Evolutionary conservation across 768 basidiomycete species (phyloP), one percentile per base, ranked within the genome.

Genomic region (Boletales sp.): DNA sequence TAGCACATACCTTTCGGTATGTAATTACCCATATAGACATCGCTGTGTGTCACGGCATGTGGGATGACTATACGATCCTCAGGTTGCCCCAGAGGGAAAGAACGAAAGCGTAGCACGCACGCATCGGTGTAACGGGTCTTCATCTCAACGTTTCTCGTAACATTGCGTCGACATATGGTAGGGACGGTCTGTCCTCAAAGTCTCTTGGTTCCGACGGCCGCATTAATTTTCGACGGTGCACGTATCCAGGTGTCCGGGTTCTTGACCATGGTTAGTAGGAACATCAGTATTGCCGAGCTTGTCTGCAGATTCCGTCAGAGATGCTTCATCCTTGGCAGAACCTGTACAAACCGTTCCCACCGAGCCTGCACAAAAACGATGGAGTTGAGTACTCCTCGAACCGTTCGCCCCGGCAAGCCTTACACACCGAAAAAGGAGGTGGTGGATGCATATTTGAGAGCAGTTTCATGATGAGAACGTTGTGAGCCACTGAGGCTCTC

Each of bases 371-470:
- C 5, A 27, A 3, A 27, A 27, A 27, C 7, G 24, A 27, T 5
- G 24, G 6, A 7, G 24, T 27, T 27, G 24, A 27, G 24, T 27
- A 6, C 24, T 27, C 7, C 24, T 27, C 24, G 24, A 27, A 7
- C 7, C 24, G 24, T 27, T 27, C 7, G 24, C 24, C 5, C 7
- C 24, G 24, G 5, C 24, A 5, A 27, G 24, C 7, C 24, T 27
- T 27, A 27, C 24, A 27, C 27, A 60, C 57, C 52, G 0, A 50
- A 10, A 19, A 60, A 43, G 21, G 59, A 51, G 17, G 48, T 47
- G 8, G 31, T n/a, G 11, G 58, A 31, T 2, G 58, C 36, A 8
- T 45, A 13, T 17, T 56, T 59, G 37, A 54, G 42, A n/a, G 48
- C 35, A 3, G 3, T 31, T 5, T 48, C 45, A 5, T 57, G 53